These are phyloP conservation scores for Lodderomyces margitis DNA, from an alignment of 1,139 yeast species.

Conservation along the genomic window DNA sequence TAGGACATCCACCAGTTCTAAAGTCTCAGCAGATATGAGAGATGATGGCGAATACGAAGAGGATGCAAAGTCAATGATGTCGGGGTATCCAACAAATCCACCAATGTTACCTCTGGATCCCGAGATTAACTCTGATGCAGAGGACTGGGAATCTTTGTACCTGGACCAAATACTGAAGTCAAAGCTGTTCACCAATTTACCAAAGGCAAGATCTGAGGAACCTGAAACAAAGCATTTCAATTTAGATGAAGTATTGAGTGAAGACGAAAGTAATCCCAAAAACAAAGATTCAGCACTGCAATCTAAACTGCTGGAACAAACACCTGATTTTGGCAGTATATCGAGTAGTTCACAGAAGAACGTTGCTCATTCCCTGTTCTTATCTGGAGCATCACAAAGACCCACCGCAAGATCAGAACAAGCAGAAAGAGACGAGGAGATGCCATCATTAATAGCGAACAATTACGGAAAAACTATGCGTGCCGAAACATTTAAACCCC, in stretches of 20 bases:
- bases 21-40: slow-evolving; percentile 4
- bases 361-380: background rate
- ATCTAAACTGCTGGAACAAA: background rate
- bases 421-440: slow-evolving; percentile 6
- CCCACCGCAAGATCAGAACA: no score
- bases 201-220: slow-evolving; percentile 1
- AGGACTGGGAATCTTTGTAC: slow-evolving; percentile 1
- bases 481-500: slow-evolving; percentile 7
- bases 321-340: background rate
- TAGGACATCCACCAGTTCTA: slow-evolving; percentile 6
- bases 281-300: background rate
- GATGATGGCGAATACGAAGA: slow-evolving; percentile 2
- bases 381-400: background rate
- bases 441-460: slow-evolving; percentile 10
- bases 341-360: background rate
- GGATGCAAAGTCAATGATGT: slow-evolving; percentile 7
- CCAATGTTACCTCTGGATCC: background rate
- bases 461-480: slow-evolving; percentile 9
- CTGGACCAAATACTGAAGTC: slow-evolving; percentile 3
- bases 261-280: background rate
- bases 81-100: slow-evolving; percentile 1
- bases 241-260: slow-evolving; percentile 1
- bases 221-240: background rate
- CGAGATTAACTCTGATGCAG: background rate
- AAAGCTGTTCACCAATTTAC: background rate